A percentile compares a stretch with the other conserved stretches of the same genome.
phyloP scores from a whole-genome alignment of 2,329 filamentous ascomycete genomes.

The Aspergillus spinulosporus region DNA sequence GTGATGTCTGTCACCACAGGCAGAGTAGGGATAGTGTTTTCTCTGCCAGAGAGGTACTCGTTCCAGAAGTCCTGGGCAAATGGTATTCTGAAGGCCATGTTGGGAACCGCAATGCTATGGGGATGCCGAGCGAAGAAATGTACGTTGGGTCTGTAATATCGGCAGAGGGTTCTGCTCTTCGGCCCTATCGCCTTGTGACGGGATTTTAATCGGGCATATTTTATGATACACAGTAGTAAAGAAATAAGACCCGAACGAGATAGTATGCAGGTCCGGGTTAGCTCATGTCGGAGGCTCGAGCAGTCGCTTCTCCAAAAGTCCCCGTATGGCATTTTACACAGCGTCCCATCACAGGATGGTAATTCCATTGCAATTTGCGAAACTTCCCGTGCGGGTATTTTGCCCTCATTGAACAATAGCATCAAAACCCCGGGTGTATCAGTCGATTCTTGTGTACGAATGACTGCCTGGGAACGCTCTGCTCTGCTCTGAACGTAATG shows the following conservation, averaged over 20 bases:
- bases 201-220: slow-evolving; percentile 15
- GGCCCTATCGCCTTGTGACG: background rate
- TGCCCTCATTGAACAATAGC: background rate
- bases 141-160: background rate
- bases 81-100: slow-evolving; percentile 14
- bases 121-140: background rate
- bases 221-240: background rate
- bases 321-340: slow-evolving; percentile 6
- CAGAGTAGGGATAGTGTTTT: slow-evolving; percentile 34
- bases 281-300: background rate
- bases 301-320: slow-evolving; percentile 8
- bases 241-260: slow-evolving; percentile 6
- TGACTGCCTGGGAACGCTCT: background rate
- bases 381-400: slow-evolving; percentile 12
- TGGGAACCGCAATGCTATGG: background rate
- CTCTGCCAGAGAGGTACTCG: slow-evolving; percentile 17
- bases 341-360: background rate
- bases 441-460: background rate
- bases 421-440: slow-evolving; percentile 8
- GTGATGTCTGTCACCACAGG: slow-evolving; percentile 41
- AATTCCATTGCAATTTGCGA: background rate
- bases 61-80: slow-evolving; percentile 15
- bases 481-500: background rate
- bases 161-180: slow-evolving; percentile 1
- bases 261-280: background rate